phyloP scores from a whole-genome alignment of 2,329 filamentous ascomycete genomes.

The Cladophialophora immunda region DNA sequence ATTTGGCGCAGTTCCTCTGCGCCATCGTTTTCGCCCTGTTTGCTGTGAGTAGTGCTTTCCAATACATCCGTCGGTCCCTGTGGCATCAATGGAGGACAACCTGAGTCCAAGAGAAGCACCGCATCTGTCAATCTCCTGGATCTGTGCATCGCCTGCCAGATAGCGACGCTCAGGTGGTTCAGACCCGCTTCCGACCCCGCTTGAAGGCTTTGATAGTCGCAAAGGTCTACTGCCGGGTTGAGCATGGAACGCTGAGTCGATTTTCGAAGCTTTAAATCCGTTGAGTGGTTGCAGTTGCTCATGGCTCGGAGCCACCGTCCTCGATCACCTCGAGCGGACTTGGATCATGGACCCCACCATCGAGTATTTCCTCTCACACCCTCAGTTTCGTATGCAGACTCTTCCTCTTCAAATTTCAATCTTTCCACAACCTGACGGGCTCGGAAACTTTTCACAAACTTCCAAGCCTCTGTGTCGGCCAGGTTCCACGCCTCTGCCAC shows the following conservation, averaged over 20 bases:
- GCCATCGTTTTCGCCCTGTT: not conserved
- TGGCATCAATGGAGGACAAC: not conserved
- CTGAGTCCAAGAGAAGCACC: conserved; percentile 1
- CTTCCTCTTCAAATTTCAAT: conserved; percentile 68
- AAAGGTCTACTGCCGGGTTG: not conserved
- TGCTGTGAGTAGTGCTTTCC: not conserved
- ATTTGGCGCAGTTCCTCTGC: not conserved
- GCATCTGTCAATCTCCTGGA: not conserved
- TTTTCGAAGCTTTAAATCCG: not conserved
- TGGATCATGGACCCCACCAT: conserved; percentile 33
- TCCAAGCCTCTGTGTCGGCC: conserved; percentile 71
- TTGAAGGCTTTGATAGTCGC: not conserved
- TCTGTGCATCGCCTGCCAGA: not conserved
- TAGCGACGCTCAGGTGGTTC: not conserved
- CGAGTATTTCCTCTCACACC: conserved; percentile 31
- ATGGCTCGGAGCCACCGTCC: not conserved
- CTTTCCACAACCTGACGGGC: conserved; percentile 66
- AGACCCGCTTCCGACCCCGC: not conserved
- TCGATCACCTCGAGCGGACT: not conserved
- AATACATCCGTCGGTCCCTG: not conserved
- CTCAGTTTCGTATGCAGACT: conserved; percentile 44
- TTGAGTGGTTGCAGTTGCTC: not conserved
- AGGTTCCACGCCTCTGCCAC: conserved; percentile 65
- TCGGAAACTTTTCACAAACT: conserved; percentile 67
- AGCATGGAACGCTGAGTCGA: not conserved